Evolutionary conservation across 2,329 filamentous ascomycete genomes (phyloP), one percentile per base, ranked within the genome.

Genomic region (Acarospora socialis): DNA sequence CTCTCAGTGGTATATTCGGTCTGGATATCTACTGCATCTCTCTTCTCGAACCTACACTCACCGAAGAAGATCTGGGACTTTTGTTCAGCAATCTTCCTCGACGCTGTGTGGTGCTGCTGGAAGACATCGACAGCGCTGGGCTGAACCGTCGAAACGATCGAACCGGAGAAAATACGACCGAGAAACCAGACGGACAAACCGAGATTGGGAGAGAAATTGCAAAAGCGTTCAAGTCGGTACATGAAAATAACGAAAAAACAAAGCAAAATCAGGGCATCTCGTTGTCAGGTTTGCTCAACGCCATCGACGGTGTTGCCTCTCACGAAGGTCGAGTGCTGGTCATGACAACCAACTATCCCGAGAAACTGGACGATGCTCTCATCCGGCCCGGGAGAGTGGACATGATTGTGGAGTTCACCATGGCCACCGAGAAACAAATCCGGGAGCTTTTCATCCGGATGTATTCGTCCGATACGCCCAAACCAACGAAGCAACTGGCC

Each of bases 311-410:
- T 33, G 80, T 84, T 1, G 78, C 77, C 1, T 79, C 74, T 3
- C 78, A 81, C 44, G 81, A 87, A 55, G 81, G 80, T 16, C 70
- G 79, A 27, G 70, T 87, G 8, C 66, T 87, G 12, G 75, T 87
- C 56, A 83, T 86, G 77, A 86, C 81, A 0, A 83, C 78, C 19
- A 90, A 87, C 53, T 68, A 73, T 37, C 76, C 77, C 3, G 74
- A 86, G 44, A 64, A 69, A 9, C 67, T 87, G 0, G 80, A 86
- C 47, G 66, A 74, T 27, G 80, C 79, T 0, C 64, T 90, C 4
- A 74, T 84, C 30, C 65, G 80, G 0, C 78, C 81, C 0, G 79
- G 80, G 1, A 65, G 78, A 1, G 73, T 86, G 3, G 80, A 86
- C 40, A 58, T 77, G 23, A 71, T 78, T 43, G 69, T 84, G 1